Evolutionary conservation across 2,329 filamentous ascomycete species (phyloP), one percentile per base, ranked within the genome.

Genomic region (Verticillium dahliae): DNA sequence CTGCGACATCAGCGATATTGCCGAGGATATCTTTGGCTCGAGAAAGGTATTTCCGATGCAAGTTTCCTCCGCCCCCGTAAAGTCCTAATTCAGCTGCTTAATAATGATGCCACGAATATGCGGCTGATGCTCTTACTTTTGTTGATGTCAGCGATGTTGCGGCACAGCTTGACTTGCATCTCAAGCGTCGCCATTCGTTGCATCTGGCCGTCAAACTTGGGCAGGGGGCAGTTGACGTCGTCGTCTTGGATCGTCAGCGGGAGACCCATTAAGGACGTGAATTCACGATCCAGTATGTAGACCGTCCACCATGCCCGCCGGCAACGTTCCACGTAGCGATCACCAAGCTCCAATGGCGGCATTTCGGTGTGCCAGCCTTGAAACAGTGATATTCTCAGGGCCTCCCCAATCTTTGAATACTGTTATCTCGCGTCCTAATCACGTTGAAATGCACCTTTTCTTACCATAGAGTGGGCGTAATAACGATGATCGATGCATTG

Each of bases 261-360:
- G 0, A 82, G 63, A 0, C 82, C 82, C 77, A 84, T 81, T 2
- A 84, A 64, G 0, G 80, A 81, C 1, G 80, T 81, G 75, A 84
- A 81, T 64, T 84, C 76, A 2, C 81, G 75, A 60, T 84, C 81
- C 1, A 84, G 69, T 1, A 84, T 73, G 50, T 82, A 83, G 0
- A 82, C 73, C 0, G 82, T 84, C 81, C 81, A 84, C 80, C 81
- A 85, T 10, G 81, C 73, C 38, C 76, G 76, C 1, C 80, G 78
- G 59, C 76, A 80, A 58, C 82, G 69, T 62, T 83, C 75, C 0
- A 81, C 76, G 1, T 74, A 65, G 0, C 67, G 62, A 1, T 76
- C 74, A 0, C 76, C 76, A 0, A 82, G 64, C 27, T 78, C 71
- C 1, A 74, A 69, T 0, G 72, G 70, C 0, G 75, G 77, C 79